These are phyloP conservation scores for Forsythia suspensa DNA, from an alignment of 257 asterid species.

Conservation along the genomic window DNA sequence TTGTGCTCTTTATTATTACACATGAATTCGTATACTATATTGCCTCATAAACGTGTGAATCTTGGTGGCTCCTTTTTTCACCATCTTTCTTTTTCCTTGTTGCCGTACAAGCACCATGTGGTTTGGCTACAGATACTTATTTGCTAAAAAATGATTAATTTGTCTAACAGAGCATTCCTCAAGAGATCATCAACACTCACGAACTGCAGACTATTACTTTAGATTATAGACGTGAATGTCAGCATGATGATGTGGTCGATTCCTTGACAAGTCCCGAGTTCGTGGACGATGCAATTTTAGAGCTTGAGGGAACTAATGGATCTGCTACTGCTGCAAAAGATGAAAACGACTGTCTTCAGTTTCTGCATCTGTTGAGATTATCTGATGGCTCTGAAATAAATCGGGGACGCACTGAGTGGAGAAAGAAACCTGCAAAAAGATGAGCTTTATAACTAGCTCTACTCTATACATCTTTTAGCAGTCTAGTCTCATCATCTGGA, in stretches of 20 bases:
- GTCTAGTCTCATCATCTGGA: neutral
- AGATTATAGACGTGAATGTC: constrained; percentile 96
- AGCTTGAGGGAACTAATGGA: constrained; percentile 54
- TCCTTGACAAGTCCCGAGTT: constrained; percentile 81
- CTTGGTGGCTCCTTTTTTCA: neutral
- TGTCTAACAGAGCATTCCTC: constrained; percentile 78
- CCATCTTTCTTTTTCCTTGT: neutral
- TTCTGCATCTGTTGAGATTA: constrained; percentile 68
- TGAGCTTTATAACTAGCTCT: constrained; percentile 27
- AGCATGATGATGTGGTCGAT: constrained; percentile 80
- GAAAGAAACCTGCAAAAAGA: constrained; percentile 65
- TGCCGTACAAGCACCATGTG: too few relatives aligned
- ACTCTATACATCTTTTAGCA: neutral
- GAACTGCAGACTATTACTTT: constrained; percentile 82
- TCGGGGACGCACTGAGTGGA: constrained; percentile 90
- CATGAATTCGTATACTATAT: neutral
- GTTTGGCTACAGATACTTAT: neutral
- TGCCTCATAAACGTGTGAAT: neutral
- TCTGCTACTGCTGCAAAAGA: constrained; percentile 34
- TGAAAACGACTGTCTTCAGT: constrained; percentile 37
- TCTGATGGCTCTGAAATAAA: constrained; percentile 80
- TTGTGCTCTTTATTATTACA: neutral
- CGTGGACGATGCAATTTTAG: constrained; percentile 27
- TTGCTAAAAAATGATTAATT: constrained; percentile 18
- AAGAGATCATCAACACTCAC: constrained; percentile 68